phyloP scores from a whole-genome alignment of 23 red algal species.

The Gracilaria domingensis region DNA sequence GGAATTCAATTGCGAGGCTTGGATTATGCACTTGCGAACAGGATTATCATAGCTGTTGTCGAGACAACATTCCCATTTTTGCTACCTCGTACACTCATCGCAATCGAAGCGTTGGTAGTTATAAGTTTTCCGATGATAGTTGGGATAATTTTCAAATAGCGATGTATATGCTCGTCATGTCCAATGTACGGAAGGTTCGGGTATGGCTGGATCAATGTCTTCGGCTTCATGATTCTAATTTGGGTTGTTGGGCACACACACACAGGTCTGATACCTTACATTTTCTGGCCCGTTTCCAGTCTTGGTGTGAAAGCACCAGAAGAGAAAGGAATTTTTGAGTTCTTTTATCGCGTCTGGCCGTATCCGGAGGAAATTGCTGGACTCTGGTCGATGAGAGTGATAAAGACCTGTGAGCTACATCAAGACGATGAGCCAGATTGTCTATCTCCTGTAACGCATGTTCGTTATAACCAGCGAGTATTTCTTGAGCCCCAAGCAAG shows the following conservation, averaged over 20 bases:
- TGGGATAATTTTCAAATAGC: constrained; percentile 47
- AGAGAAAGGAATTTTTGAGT: neutral
- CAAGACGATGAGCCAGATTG: neutral
- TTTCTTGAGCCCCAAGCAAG: constrained; percentile 30
- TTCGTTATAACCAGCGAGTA: constrained; percentile 14
- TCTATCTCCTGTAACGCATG: neutral
- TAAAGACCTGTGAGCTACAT: constrained; percentile 31
- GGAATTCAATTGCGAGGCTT: constrained; percentile 12
- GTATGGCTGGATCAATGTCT: constrained; percentile 71
- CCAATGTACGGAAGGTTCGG: constrained; percentile 2
- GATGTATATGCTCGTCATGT: neutral
- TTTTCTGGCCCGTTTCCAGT: constrained; percentile 58
- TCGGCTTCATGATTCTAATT: constrained; percentile 47
- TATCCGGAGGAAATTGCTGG: constrained; percentile 52
- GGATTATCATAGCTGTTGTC: constrained; percentile 9
- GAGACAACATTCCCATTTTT: constrained; percentile 51
- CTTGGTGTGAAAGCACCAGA: constrained; percentile 19
- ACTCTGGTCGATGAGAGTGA: constrained; percentile 45
- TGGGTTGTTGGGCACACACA: constrained; percentile 56
- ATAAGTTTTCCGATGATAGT: constrained; percentile 6
- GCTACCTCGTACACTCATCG: constrained; percentile 41
- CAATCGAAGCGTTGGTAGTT: neutral
- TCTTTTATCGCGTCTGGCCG: constrained; percentile 40
- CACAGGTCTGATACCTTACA: constrained; percentile 48
- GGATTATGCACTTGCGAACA: constrained; percentile 23